Evolutionary conservation across 1,139 yeast species (phyloP).

Genomic region (Cylindricascospora bacillispora): DNA sequence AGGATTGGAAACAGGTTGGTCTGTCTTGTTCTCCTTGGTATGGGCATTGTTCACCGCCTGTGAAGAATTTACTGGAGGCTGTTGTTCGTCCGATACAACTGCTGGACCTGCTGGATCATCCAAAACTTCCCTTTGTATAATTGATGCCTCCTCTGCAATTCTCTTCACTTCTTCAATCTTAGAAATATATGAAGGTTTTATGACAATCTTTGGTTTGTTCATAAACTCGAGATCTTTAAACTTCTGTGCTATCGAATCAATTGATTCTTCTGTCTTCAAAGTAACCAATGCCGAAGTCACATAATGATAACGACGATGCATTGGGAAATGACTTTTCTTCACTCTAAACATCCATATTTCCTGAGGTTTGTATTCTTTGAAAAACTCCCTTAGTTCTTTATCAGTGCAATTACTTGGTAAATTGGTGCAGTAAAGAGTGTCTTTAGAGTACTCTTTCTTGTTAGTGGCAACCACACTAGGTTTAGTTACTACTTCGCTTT

Average conservation of each 20-base stretch:
- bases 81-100: neutral
- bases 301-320: constrained; percentile 15
- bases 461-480: constrained; percentile 4
- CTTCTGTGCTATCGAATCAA: constrained; percentile 33
- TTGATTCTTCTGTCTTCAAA: constrained; percentile 33
- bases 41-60: no score
- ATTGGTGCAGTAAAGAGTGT: constrained; percentile 41
- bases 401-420: constrained; percentile 33
- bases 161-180: constrained; percentile 33
- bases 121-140: neutral
- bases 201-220: constrained; percentile 16
- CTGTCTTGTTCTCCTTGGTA: no score
- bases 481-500: neutral
- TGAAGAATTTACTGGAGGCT: neutral
- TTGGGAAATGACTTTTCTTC: constrained; percentile 20
- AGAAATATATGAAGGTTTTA: constrained; percentile 31
- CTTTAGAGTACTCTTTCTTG: constrained; percentile 28
- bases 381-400: constrained; percentile 32
- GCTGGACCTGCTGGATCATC: neutral
- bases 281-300: constrained; percentile 43
- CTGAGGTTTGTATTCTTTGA: constrained; percentile 34
- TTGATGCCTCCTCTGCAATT: constrained; percentile 22
- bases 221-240: constrained; percentile 17
- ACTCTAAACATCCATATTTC: constrained; percentile 35
- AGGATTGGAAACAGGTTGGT: no score